phyloP scores from a whole-genome alignment of 2,329 filamentous ascomycete genomes.

The Alternaria incomplexa region DNA sequence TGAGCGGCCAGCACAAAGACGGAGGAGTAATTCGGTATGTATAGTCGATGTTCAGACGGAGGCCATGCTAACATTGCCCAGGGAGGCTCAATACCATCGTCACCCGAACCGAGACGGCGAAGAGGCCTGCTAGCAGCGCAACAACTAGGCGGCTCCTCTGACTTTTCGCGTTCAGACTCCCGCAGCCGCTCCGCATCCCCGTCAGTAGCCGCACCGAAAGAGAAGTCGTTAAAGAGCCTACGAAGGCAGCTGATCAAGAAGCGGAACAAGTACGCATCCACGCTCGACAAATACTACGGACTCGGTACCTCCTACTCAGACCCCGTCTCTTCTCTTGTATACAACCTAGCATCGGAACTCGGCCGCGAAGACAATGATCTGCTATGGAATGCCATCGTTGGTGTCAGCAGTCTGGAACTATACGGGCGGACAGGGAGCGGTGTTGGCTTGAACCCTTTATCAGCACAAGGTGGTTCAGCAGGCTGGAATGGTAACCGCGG shows the following conservation, averaged over 20 bases:
- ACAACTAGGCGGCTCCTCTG: conserved; percentile 43
- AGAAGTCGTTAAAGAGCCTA: conserved; percentile 73
- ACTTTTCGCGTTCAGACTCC: conserved; percentile 50
- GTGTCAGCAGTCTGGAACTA: conserved; percentile 90
- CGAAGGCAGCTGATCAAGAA: conserved; percentile 76
- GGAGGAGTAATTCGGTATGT: conserved; percentile 85
- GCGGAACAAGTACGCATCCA: conserved; percentile 75
- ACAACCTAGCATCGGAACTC: conserved; percentile 91
- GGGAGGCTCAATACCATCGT: conserved; percentile 67
- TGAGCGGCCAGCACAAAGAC: conserved; percentile 76
- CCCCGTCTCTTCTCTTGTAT: conserved; percentile 91
- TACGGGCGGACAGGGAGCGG: conserved; percentile 86
- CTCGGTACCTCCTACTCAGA: conserved; percentile 91
- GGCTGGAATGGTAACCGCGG: conserved; percentile 85
- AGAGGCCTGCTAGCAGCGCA: conserved; percentile 58
- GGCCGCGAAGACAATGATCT: conserved; percentile 96
- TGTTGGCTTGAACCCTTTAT: conserved; percentile 67
- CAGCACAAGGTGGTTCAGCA: conserved; percentile 60
- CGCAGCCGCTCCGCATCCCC: conserved; percentile 46
- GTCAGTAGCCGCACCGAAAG: conserved; percentile 53
- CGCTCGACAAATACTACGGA: conserved; percentile 83
- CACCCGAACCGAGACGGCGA: conserved; percentile 67
- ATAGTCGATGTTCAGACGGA: background rate
- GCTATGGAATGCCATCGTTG: conserved; percentile 92
- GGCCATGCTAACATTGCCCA: conserved; percentile 40